Evolutionary conservation across 305 asterid genomes (phyloP).

Genomic region (Fraxinus albicans): DNA sequence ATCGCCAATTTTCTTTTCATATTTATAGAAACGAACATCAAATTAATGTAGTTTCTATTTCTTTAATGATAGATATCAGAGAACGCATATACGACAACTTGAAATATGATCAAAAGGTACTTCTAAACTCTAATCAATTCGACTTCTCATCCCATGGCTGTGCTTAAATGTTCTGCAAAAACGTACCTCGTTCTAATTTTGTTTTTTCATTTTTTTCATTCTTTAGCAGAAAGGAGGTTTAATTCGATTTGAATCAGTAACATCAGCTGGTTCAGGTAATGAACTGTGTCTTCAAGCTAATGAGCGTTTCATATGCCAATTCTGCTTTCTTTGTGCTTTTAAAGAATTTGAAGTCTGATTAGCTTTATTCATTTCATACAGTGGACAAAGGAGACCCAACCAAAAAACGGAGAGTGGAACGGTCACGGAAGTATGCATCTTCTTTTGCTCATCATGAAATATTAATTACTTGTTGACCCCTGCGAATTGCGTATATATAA

Average conservation of each 20-base stretch:
- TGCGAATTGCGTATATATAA: background rate
- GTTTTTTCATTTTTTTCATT: slow-evolving; percentile 2
- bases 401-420: slow-evolving; percentile 80
- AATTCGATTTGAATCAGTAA: slow-evolving; percentile 63
- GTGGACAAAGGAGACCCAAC: slow-evolving; percentile 86
- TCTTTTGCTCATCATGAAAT: background rate
- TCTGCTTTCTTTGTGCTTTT: background rate
- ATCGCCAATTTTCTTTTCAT: background rate
- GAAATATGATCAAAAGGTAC: slow-evolving; percentile 60
- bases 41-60: background rate
- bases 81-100: slow-evolving; percentile 42
- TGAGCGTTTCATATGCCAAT: slow-evolving; percentile 1
- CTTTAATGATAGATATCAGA: slow-evolving; percentile 40
- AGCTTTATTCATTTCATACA: slow-evolving; percentile 33
- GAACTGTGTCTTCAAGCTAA: background rate
- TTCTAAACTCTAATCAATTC: slow-evolving; percentile 3
- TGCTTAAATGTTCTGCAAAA: background rate
- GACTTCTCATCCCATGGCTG: background rate
- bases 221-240: slow-evolving; percentile 52
- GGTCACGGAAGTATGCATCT: slow-evolving; percentile 75
- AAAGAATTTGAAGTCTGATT: slow-evolving; percentile 17
- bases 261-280: slow-evolving; percentile 69
- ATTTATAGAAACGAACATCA: background rate
- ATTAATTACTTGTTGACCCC: background rate
- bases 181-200: background rate